These are phyloP conservation scores for Scedosporium dehoogii DNA, from an alignment of 2,329 filamentous ascomycete species.

Conservation along the genomic window DNA sequence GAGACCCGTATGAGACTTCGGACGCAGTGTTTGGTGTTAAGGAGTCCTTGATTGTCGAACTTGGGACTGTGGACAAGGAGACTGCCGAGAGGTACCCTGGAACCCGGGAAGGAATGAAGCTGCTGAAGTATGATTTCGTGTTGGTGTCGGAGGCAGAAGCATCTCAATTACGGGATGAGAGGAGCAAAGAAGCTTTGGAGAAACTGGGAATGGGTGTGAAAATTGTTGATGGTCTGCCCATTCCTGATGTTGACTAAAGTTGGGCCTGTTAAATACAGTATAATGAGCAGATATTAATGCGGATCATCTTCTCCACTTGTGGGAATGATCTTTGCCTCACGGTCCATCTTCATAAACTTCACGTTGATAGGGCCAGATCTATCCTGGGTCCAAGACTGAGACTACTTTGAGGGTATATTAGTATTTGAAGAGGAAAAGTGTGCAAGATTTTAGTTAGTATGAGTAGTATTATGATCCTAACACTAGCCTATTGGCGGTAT, in stretches of 20 bases:
- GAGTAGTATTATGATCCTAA: too few relatives aligned
- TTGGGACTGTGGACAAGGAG: slow-evolving; percentile 37
- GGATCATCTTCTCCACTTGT: too few relatives aligned
- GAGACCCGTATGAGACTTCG: slow-evolving; percentile 71
- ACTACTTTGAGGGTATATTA: too few relatives aligned
- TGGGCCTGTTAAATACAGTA: too few relatives aligned
- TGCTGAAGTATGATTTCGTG: slow-evolving; percentile 68
- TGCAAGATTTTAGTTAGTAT: too few relatives aligned
- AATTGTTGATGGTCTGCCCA: slow-evolving; percentile 64
- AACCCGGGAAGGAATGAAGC: slow-evolving; percentile 43
- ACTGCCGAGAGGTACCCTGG: slow-evolving; percentile 54
- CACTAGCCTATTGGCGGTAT: too few relatives aligned
- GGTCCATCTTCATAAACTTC: too few relatives aligned
- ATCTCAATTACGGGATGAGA: slow-evolving; percentile 50
- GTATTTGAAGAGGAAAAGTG: too few relatives aligned
- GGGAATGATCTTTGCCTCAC: too few relatives aligned
- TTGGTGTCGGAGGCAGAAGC: slow-evolving; percentile 64
- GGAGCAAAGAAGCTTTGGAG: slow-evolving; percentile 55
- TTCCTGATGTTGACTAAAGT: slow-evolving; percentile 49
- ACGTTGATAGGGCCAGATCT: too few relatives aligned
- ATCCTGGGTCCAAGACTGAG: too few relatives aligned
- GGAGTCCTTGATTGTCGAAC: slow-evolving; percentile 62
- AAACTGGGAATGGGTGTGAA: slow-evolving; percentile 58
- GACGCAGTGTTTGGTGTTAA: slow-evolving; percentile 87
- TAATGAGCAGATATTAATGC: too few relatives aligned